Percentiles rank a stretch among this genome's conserved stretches.
Conservation (phyloP, 139 green algal species). For the Chlorella sp. region DNA sequence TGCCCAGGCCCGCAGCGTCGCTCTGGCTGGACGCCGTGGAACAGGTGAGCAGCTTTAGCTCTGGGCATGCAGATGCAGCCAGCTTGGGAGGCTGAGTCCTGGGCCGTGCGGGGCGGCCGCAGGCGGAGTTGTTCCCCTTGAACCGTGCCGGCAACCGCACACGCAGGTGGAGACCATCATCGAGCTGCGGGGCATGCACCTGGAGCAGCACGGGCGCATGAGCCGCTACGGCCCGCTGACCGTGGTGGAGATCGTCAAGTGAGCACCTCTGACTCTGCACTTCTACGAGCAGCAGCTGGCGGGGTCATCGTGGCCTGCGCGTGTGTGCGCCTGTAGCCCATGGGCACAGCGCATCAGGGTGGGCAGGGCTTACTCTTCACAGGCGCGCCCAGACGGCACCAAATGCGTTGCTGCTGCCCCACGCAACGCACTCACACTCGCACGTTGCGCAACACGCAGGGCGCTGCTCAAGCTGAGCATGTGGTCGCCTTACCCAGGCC, state of each 20-base stretch:
- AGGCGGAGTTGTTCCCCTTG: too few relatives aligned
- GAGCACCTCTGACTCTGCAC: not conserved
- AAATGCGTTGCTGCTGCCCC: too few relatives aligned
- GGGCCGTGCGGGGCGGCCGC: too few relatives aligned
- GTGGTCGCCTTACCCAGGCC: conserved; percentile 24
- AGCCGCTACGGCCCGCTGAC: conserved; percentile 42
- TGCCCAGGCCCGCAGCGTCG: conserved; percentile 3
- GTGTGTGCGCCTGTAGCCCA: too few relatives aligned
- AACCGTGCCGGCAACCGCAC: too few relatives aligned
- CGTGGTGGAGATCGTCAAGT: conserved; percentile 39
- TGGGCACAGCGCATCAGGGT: too few relatives aligned
- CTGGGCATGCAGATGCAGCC: not conserved
- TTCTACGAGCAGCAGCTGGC: not conserved
- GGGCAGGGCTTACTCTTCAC: too few relatives aligned
- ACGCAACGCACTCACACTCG: too few relatives aligned
- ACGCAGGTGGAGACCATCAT: conserved; percentile 49
- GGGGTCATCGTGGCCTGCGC: too few relatives aligned
- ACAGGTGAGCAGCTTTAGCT: conserved; percentile 10
- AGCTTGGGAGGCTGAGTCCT: too few relatives aligned
- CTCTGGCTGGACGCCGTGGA: conserved; percentile 31
- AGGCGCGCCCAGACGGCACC: too few relatives aligned
- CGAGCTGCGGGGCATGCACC: conserved; percentile 43
- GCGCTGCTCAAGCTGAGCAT: conserved; percentile 25
- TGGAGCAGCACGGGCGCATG: conserved; percentile 39
- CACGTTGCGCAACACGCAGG: too few relatives aligned